A percentile compares a stretch with the other conserved stretches of the same genome.
Evolutionary conservation across 495 filamentous ascomycete species (phyloP).

Genomic region (Beverwykella pulmonaria): DNA sequence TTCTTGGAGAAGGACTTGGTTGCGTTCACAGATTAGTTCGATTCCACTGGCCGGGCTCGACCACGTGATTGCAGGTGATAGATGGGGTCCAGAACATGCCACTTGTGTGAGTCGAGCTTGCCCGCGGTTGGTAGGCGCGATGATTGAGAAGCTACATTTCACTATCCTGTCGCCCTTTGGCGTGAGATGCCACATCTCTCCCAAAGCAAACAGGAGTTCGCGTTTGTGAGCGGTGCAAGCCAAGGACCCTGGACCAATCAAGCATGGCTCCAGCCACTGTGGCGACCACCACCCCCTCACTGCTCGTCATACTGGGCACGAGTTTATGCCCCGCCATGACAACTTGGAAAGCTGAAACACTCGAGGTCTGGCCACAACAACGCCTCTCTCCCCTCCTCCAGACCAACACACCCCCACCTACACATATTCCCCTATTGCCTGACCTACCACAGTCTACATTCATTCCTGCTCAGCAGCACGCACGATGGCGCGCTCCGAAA

Average conservation of each 20-base stretch:
- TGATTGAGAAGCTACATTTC: neutral
- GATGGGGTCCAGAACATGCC: neutral
- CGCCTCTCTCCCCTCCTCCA: neutral
- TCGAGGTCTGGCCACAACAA: conserved; percentile 5
- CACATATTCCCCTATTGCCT: neutral
- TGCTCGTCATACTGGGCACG: too few species aligned
- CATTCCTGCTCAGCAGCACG: neutral
- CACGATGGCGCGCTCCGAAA: conserved; percentile 29
- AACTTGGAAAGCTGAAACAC: conserved; percentile 17
- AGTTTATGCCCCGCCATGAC: conserved; percentile 3
- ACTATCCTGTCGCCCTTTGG: neutral
- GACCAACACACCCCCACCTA: neutral
- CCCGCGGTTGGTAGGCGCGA: neutral
- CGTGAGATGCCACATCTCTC: neutral
- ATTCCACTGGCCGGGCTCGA: conserved; percentile 1
- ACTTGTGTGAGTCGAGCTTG: neutral
- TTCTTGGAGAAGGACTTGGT: neutral
- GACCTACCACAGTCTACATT: conserved; percentile 4
- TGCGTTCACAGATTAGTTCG: neutral
- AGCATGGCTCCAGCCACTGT: neutral
- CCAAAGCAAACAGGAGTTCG: too few species aligned
- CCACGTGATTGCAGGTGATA: conserved; percentile 11
- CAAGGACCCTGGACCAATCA: neutral
- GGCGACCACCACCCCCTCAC: neutral
- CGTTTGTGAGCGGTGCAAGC: neutral